Evolutionary conservation across 208 protist genomes (phyloP), one percentile per base, ranked within the genome.

Genomic region (Phytomonas francai): DNA sequence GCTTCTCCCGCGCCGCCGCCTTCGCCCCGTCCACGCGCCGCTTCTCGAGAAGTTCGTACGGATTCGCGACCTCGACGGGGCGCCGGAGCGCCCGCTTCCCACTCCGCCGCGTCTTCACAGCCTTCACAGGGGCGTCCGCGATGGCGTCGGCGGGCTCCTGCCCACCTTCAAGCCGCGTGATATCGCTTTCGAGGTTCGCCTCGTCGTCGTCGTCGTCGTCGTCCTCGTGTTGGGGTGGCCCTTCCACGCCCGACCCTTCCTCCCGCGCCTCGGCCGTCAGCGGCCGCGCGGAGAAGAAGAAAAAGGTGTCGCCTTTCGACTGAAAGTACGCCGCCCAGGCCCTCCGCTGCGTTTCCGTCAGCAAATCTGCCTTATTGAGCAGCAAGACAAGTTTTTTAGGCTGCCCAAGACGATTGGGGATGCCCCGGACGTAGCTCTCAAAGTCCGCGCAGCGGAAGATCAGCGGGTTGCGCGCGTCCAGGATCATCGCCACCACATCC

Each of bases 331-430:
- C 71, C 30, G 95, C 93, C 98, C 98, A 99, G 42, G 72, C 82
- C 31, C 59, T 68, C 22, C 98, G 87, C 75, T 99, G 97, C 59
- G 70, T 49, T 59, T 95, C 83, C 7, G 97, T 98, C 3, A 99
- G 84, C 31, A 99, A 79, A 75, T 99, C 98, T 0, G 98, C 87
- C 81, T 99, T 99, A 91, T 99, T 99, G 6, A 99, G 71, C 6
- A 99, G 79, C 32, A 99, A 79, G 0, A 99, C 67, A 39, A 89
- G 77, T 59, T 71, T 70, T 82, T 98, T 94, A n/a, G 81, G 59
- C n/a, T 73, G 76, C 28, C 72, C 78, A 3, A 80, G 42, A 45
- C 70, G 58, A 71, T 91, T 83, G 11, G 89, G 87, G 49, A 94
- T 97, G 16, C 67, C 75, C 30, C 89, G 82, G 9, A 99, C 88